Evolutionary conservation across 2,329 filamentous ascomycete genomes (phyloP), one percentile per base, ranked within the genome.

Genomic region (Aspergillus ochraceus): DNA sequence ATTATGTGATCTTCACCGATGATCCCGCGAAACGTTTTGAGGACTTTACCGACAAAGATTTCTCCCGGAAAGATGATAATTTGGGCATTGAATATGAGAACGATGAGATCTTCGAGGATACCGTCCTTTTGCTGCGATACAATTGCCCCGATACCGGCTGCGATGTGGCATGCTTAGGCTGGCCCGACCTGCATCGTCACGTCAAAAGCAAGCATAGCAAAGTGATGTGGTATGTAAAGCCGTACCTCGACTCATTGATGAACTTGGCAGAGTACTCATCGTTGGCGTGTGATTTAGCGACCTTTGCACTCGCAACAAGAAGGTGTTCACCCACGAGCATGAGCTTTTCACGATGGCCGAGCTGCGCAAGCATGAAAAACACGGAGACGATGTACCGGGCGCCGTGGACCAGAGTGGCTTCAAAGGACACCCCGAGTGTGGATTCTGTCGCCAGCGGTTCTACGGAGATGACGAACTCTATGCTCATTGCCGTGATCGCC

Each of bases 281-380:
- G 49, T 54, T 32, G 57, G 26, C 51, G 10, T 12, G 24, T 47
- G 10, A 19, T 26, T 26, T 61, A 84, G 90, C 76, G 92, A 97
- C 75, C 82, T 97, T 11, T 97, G 93, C 77, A 90, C 93, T 6
- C 83, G 92, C 61, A 93, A 97, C 80, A 99, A 99, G 79, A 97
- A 97, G 72, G 92, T 97, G 36, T 99, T 99, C 69, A 97, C 95
- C 1, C 95, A 99, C 77, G 95, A 99, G 77, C 95, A 99, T 73
- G 91, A 96, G 64, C 83, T 99, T 1, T 98, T 97, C 74, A 89
- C 90, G 0, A 84, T 87, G 62, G 85, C 88, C 64, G 91, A 94
- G 67, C 81, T 98, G 53, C 88, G 90, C 66, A 90, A 87, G 69
- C 95, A 99, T 75, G 96, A 98, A 84, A 90, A 87, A 63, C 87